phyloP scores from a whole-genome alignment of 139 green algal genomes.

The Chlorokybus atmophyticus region DNA sequence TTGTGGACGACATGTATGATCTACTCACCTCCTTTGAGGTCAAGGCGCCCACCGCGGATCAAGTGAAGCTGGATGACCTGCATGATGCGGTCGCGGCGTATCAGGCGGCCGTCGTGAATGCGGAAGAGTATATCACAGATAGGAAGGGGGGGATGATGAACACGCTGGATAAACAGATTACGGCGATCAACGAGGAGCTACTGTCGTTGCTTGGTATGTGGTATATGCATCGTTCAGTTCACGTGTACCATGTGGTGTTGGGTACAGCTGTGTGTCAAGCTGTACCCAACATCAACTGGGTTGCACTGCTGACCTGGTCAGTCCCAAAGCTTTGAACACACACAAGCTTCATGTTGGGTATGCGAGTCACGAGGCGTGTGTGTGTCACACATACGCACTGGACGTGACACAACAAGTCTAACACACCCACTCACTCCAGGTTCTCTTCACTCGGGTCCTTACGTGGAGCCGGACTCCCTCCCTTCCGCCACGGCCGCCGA shows the following conservation, averaged over 20 bases:
- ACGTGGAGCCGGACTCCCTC: neutral
- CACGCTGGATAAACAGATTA: slow-evolving; percentile 32
- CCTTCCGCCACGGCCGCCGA: neutral
- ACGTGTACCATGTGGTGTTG: too few species aligned
- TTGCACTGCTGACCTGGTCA: too few species aligned
- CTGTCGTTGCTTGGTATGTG: slow-evolving; percentile 3
- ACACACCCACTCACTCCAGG: too few species aligned
- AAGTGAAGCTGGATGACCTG: slow-evolving; percentile 59
- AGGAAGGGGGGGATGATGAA: slow-evolving; percentile 42
- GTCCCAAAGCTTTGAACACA: too few species aligned
- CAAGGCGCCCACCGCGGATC: slow-evolving; percentile 26
- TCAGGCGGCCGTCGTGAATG: slow-evolving; percentile 35
- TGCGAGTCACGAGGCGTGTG: too few species aligned
- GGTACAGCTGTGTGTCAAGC: too few species aligned
- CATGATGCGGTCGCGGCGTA: slow-evolving; percentile 38
- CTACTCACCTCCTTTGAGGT: slow-evolving; percentile 29
- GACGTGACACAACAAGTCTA: too few species aligned
- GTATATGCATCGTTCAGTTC: too few species aligned
- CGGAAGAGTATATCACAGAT: slow-evolving; percentile 56
- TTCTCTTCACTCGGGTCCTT: slow-evolving; percentile 1
- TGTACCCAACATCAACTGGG: too few species aligned
- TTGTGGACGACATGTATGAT: slow-evolving; percentile 36
- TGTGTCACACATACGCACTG: too few species aligned
- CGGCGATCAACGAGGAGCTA: slow-evolving; percentile 11
- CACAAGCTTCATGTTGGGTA: too few species aligned